Evolutionary conservation across 2,329 filamentous ascomycete genomes (phyloP).

Genomic region (Aspergillus ustus): DNA sequence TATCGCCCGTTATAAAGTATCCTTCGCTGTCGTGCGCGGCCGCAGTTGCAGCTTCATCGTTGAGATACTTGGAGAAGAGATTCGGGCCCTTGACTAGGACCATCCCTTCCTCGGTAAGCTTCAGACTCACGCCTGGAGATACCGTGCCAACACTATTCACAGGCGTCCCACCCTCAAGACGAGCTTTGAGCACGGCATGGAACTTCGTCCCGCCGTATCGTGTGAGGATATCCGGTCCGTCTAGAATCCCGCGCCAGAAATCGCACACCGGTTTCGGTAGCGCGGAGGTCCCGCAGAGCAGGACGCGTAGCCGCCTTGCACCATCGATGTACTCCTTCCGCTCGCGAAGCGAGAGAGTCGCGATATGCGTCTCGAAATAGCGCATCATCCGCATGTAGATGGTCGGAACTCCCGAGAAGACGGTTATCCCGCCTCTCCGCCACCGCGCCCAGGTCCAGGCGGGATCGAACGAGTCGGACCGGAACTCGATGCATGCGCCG

Average conservation of each 20-base stretch:
- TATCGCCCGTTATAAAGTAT: slow-evolving; percentile 53
- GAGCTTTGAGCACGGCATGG: slow-evolving; percentile 49
- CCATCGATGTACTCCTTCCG: slow-evolving; percentile 47
- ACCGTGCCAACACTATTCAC: slow-evolving; percentile 39
- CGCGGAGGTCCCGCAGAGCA: slow-evolving; percentile 49
- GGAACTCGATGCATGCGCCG: slow-evolving; percentile 50
- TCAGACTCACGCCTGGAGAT: slow-evolving; percentile 46
- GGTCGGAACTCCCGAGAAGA: slow-evolving; percentile 56
- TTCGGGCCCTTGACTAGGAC: slow-evolving; percentile 46
- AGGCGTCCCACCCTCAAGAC: slow-evolving; percentile 33
- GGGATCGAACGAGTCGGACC: slow-evolving; percentile 48
- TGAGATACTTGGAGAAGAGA: slow-evolving; percentile 46
- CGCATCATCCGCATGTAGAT: slow-evolving; percentile 54
- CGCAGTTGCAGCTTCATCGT: slow-evolving; percentile 46
- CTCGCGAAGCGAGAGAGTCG: slow-evolving; percentile 25
- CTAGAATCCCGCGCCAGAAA: slow-evolving; percentile 47
- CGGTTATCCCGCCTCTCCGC: slow-evolving; percentile 43
- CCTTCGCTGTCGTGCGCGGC: slow-evolving; percentile 50
- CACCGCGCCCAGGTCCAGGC: slow-evolving; percentile 52
- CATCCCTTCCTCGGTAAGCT: slow-evolving; percentile 55
- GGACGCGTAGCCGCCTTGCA: slow-evolving; percentile 30
- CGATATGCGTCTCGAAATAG: slow-evolving; percentile 44
- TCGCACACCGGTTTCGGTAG: slow-evolving; percentile 56
- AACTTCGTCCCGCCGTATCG: slow-evolving; percentile 53
- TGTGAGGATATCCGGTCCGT: slow-evolving; percentile 43